Conservation (phyloP, 805 yeast genomes). For the Komagataella phaffii region DNA sequence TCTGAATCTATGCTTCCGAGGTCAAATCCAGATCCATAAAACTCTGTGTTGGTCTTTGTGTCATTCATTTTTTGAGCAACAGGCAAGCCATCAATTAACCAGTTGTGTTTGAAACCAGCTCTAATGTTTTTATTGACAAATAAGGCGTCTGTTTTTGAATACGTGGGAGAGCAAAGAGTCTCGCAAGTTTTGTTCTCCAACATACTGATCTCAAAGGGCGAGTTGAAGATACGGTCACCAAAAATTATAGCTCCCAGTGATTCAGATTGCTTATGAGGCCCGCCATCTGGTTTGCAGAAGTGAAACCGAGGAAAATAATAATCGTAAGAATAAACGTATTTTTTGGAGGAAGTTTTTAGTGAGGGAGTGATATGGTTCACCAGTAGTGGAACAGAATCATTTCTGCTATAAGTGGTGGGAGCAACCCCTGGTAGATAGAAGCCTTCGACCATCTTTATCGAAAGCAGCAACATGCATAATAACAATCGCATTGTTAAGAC, state of each 20-base stretch:
- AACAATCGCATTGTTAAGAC: background rate
- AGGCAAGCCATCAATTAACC: slow-evolving; percentile 93
- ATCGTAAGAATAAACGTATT: slow-evolving; percentile 61
- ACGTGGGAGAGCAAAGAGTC: slow-evolving; percentile 46
- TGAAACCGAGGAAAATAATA: slow-evolving; percentile 76
- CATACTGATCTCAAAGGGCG: slow-evolving; percentile 80
- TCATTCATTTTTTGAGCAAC: slow-evolving; percentile 60
- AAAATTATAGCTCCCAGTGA: slow-evolving; percentile 86
- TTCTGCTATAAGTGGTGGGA: slow-evolving; percentile 73
- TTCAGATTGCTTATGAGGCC: slow-evolving; percentile 65
- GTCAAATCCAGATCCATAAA: slow-evolving; percentile 72
- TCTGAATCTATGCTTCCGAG: slow-evolving; percentile 57
- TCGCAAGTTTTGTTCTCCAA: slow-evolving; percentile 57
- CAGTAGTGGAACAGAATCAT: slow-evolving; percentile 59
- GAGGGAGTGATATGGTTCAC: slow-evolving; percentile 91
- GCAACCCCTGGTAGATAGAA: slow-evolving; percentile 95
- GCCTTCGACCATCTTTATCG: slow-evolving; percentile 22
- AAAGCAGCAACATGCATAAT: slow-evolving; percentile 3
- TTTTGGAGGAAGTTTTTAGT: slow-evolving; percentile 29
- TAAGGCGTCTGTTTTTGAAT: slow-evolving; percentile 51
- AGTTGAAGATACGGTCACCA: slow-evolving; percentile 90
- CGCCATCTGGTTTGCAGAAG: slow-evolving; percentile 67
- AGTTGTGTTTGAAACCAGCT: slow-evolving; percentile 78
- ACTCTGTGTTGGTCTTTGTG: slow-evolving; percentile 40
- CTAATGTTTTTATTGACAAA: slow-evolving; percentile 71